Evolutionary conservation across 176 grass and related monocot species (phyloP).

Genomic region (Aechmea fasciata): DNA sequence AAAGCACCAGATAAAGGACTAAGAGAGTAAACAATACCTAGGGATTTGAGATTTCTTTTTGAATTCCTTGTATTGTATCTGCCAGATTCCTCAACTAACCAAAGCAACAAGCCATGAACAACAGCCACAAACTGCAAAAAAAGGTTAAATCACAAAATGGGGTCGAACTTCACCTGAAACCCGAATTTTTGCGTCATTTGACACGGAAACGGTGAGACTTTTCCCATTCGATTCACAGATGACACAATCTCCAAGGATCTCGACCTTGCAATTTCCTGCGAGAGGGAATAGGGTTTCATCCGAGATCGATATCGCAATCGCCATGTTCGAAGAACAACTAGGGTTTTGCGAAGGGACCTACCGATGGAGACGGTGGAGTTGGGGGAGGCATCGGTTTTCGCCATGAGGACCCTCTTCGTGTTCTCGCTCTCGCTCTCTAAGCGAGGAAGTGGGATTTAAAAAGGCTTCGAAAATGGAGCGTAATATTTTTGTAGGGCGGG

Average conservation of each 20-base stretch:
- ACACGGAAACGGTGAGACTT: constrained; percentile 38
- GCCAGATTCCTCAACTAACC: constrained; percentile 32
- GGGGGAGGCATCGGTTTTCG: constrained; percentile 6
- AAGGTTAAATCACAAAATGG: background rate
- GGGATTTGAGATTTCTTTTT: background rate
- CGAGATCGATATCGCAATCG: background rate
- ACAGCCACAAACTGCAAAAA: constrained; percentile 1
- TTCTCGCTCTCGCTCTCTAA: background rate
- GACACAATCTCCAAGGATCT: constrained; percentile 38
- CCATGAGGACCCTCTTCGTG: background rate
- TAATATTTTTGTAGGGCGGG: background rate
- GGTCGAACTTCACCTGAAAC: constrained; percentile 31
- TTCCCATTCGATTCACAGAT: constrained; percentile 27
- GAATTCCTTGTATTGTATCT: background rate
- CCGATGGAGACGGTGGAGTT: constrained; percentile 42
- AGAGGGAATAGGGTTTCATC: background rate
- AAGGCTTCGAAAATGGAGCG: background rate
- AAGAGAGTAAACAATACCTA: constrained; percentile 14
- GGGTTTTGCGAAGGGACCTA: constrained; percentile 4
- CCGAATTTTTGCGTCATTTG: constrained; percentile 36
- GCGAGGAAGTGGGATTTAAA: background rate
- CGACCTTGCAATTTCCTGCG: constrained; percentile 70
- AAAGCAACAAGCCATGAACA: background rate
- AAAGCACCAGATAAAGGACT: background rate
- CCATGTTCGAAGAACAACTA: no score